A percentile compares a stretch with the other conserved stretches of the same genome.
phyloP scores from a whole-genome alignment of 2,329 filamentous ascomycete species.

The Cercospora citrullina region DNA sequence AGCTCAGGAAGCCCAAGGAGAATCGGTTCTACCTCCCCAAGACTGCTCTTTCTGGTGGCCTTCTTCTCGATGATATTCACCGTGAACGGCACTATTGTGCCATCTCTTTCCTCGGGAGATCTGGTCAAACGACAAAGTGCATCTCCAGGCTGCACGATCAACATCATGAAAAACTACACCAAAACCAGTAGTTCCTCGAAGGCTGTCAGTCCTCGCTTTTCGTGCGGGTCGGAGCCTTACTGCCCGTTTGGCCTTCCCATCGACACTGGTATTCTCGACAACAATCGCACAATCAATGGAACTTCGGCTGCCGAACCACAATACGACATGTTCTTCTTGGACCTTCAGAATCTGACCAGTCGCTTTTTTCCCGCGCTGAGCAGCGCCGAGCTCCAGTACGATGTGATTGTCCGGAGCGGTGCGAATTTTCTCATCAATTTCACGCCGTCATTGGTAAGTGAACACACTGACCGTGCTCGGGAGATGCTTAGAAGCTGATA shows the following conservation, averaged over 20 bases:
- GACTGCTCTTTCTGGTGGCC: neutral
- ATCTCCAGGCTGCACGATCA: neutral
- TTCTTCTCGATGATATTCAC: neutral
- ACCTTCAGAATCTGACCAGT: slow-evolving; percentile 10
- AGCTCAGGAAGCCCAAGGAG: neutral
- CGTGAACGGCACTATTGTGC: neutral
- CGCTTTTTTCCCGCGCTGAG: slow-evolving; percentile 19
- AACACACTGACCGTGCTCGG: neutral
- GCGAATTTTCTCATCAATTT: neutral
- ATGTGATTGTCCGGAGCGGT: neutral
- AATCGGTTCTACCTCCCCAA: neutral
- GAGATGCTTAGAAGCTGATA: neutral
- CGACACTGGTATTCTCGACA: slow-evolving; percentile 9
- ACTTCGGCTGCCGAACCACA: slow-evolving; percentile 19
- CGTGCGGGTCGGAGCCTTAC: neutral
- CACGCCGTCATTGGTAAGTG: neutral
- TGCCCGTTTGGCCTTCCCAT: neutral
- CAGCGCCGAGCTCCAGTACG: slow-evolving; percentile 1
- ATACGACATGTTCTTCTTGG: slow-evolving; percentile 23
- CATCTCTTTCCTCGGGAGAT: neutral
- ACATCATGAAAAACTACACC: neutral
- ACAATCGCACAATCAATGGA: slow-evolving; percentile 24
- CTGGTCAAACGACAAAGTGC: neutral
- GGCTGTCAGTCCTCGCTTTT: neutral
- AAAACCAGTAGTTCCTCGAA: neutral